phyloP scores from a whole-genome alignment of 2,329 filamentous ascomycete genomes.

The Ramichloridium luteum region DNA sequence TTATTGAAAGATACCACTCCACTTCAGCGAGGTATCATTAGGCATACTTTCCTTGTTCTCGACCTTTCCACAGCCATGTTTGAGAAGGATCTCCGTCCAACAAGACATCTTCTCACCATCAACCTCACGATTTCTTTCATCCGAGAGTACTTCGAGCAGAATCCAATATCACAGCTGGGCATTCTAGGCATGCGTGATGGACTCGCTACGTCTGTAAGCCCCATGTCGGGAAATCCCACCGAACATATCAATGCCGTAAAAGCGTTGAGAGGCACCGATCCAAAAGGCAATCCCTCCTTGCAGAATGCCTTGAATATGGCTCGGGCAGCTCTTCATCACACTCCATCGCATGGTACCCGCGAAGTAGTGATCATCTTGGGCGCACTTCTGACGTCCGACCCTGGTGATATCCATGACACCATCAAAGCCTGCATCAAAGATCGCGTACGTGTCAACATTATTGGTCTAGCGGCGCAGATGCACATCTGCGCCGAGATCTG shows the following conservation, averaged over 20 bases:
- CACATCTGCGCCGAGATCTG: slow-evolving; percentile 87
- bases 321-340: slow-evolving; percentile 79
- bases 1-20: slow-evolving; percentile 88
- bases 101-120: slow-evolving; percentile 68
- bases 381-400: slow-evolving; percentile 78
- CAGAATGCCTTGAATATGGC: slow-evolving; percentile 97
- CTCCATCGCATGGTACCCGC: slow-evolving; percentile 82
- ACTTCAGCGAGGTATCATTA: slow-evolving; percentile 89
- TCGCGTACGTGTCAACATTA: slow-evolving; percentile 74
- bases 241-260: slow-evolving; percentile 73
- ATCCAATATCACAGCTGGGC: slow-evolving; percentile 90
- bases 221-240: slow-evolving; percentile 81
- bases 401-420: slow-evolving; percentile 88
- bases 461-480: slow-evolving; percentile 83
- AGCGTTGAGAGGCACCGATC: slow-evolving; percentile 35
- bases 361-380: slow-evolving; percentile 90
- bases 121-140: slow-evolving; percentile 80
- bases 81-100: slow-evolving; percentile 89
- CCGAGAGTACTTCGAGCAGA: slow-evolving; percentile 93
- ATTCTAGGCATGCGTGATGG: slow-evolving; percentile 91
- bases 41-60: slow-evolving; percentile 82
- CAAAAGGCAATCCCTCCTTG: slow-evolving; percentile 44
- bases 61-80: slow-evolving; percentile 90
- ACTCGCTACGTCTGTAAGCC: slow-evolving; percentile 70
- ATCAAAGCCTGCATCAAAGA: slow-evolving; percentile 67